Evolutionary conservation across 2,329 filamentous ascomycete genomes (phyloP), one percentile per base, ranked within the genome.

Genomic region (Acrocalymma vagum): DNA sequence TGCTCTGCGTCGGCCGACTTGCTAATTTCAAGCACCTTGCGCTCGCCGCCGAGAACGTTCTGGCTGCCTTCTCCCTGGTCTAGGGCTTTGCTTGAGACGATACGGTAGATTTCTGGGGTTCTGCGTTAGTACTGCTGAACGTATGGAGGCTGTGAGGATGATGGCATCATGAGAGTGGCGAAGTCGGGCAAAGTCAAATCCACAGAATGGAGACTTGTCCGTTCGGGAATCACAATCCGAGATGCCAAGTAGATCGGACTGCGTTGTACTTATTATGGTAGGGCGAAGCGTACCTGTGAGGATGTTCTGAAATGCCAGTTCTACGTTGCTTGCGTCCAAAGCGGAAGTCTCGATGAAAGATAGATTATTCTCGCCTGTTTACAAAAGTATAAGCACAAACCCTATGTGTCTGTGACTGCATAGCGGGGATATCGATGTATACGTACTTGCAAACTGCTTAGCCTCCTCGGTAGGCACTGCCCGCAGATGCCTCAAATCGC

Each of bases 311-410:
- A 99, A 97, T 47, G 94, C 94, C 67, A 97, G 85, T 78, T 99
- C 94, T 57, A 99, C 94, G 70, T 99, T 99, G 83, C 91, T 97
- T 62, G 94, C 94, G 71, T 99, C 94, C 64, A 99, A 86, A 53
- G 94, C 94, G 48, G 95, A 99, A 27, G 94, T 99, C 81, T 99
- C 94, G 73, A 99, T 99, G 75, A 99, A 99, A 35, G 93, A 97
- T 29, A 97, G 83, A 72, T 96, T 93, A 78, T 96, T 96, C 74
- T 96, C 92, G 81, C 90, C 92, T 96, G 60, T 28, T 26, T 18
- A 30, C 10, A 17, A 9, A 26, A 15, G 18, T 40, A 31, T 58
- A 34, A 60, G 54, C 34, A 27, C 35, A n/a, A n/a, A n/a, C n/a
- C n/a, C n/a, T n/a, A n/a, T 20, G 32, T 27, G 6, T 14, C 14